These are phyloP conservation scores for Fusarium sp. DNA, from an alignment of 2,329 filamentous ascomycete genomes.

Conservation along the genomic window DNA sequence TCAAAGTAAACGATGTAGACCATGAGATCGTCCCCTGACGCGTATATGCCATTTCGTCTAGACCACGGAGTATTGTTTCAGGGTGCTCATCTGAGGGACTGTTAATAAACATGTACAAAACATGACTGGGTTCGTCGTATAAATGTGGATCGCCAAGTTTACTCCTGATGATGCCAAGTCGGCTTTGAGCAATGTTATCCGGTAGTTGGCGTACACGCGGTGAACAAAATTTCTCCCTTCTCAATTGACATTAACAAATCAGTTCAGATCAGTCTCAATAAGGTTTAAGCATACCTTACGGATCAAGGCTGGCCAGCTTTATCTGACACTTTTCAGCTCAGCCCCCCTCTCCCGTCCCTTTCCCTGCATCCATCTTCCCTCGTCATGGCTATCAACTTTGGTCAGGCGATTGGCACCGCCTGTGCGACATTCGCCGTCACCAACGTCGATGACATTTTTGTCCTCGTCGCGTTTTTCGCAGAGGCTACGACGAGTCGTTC, in stretches of 20 bases:
- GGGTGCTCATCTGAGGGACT: not conserved
- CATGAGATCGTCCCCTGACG: not conserved
- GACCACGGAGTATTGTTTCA: not conserved
- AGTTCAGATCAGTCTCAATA: not conserved
- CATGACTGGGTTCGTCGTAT: constrained; percentile 17
- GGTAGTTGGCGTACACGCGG: constrained; percentile 2
- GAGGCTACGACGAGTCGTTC: not conserved
- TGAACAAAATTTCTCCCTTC: not conserved
- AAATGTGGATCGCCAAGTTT: constrained; percentile 18
- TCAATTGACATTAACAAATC: not conserved
- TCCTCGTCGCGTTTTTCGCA: not conserved
- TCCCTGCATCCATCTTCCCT: not conserved
- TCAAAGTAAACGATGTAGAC: not conserved
- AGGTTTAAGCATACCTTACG: not conserved
- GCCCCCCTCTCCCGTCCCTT: not conserved
- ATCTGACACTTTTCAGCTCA: not conserved
- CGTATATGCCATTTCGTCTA: not conserved
- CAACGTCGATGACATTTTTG: constrained; percentile 2
- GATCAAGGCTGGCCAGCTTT: not conserved
- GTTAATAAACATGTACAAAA: not conserved
- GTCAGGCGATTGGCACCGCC: not conserved
- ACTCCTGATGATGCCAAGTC: constrained; percentile 8
- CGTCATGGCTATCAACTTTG: not conserved
- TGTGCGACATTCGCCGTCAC: constrained; percentile 1
- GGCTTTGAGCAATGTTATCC: constrained; percentile 10